Evolutionary conservation across 345 rosid species (phyloP), one percentile per base, ranked within the genome.

Genomic region (Boechera retrofracta): DNA sequence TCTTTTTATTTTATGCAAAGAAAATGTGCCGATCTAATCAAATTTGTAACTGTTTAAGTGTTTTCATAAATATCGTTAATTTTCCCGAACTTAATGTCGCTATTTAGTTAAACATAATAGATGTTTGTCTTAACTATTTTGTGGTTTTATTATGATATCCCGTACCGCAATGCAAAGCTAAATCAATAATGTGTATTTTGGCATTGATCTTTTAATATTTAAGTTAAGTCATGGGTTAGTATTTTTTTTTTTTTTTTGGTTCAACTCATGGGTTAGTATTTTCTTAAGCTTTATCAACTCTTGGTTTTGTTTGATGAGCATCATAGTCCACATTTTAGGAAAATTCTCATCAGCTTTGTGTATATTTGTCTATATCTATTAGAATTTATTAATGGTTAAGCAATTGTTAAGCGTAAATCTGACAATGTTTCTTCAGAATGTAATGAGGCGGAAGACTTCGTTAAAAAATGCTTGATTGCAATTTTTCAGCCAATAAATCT

Each of bases 261-360:
- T 31, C 5, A 21, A 21, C 24, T 21, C 24, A 21, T 21, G 29
- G 29, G 29, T 4, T 33, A 33, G 6, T 5, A 33, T 33, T 33
- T 33, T 33, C 39, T n/a, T 45, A 44, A 64, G 69, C 15, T 44
- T 26, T 62, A 29, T 62, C 33, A 24, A 62, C 8, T 44, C 18
- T 26, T 63, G 35, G 26, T 21, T 31, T 65, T 32, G 5, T 47
- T 65, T 13, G 7, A 8, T 45, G 39, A 64, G 38, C 54, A 45
- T 64, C 21, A 39, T 63, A 31, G 24, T 63, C 52, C 67, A 42
- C 52, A 26, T 9, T 29, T 31, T 45, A 47, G 41, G 10, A 31
- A 64, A 12, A 63, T 6, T 13, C 26, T 63, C 69, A 64, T 64
- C 53, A 11, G 7, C 39, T 9, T 64, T 64, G 32, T 29, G 13